phyloP scores from a whole-genome alignment of 352 stramenopile genomes.

The Phytophthora agathidicida region DNA sequence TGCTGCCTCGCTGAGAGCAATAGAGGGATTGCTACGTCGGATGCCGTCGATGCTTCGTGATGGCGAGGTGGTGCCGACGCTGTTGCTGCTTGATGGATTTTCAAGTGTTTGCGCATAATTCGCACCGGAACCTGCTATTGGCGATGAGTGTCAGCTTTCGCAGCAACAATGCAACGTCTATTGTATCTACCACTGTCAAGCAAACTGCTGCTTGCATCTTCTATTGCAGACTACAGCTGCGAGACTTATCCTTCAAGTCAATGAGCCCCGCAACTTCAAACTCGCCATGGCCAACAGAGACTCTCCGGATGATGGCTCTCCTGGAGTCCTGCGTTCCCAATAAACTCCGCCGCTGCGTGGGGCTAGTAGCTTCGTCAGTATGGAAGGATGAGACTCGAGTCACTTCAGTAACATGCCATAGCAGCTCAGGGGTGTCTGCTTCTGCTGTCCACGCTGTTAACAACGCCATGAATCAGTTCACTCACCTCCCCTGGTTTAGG shows the following conservation, averaged over 20 bases:
- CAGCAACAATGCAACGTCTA: too few species aligned
- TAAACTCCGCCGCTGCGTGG: slow-evolving; percentile 8
- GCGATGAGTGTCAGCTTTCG: too few species aligned
- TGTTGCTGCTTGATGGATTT: too few species aligned
- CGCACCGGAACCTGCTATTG: slow-evolving; percentile 6
- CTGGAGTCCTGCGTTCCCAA: slow-evolving; percentile 16
- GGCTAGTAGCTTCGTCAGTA: neutral
- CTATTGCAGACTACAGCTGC: slow-evolving; percentile 18
- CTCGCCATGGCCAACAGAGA: slow-evolving; percentile 9
- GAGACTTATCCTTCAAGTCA: slow-evolving; percentile 14
- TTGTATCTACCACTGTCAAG: too few species aligned
- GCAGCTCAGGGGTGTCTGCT: neutral
- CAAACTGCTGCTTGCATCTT: too few species aligned
- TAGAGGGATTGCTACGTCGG: too few species aligned
- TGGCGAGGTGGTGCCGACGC: too few species aligned
- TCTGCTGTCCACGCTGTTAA: slow-evolving; percentile 16
- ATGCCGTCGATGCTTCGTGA: too few species aligned
- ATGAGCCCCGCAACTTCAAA: neutral
- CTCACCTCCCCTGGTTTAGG: too few species aligned
- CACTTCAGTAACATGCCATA: slow-evolving; percentile 12
- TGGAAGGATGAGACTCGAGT: slow-evolving; percentile 22
- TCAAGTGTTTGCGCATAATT: too few species aligned
- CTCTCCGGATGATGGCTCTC: slow-evolving; percentile 8
- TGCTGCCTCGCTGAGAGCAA: too few species aligned
- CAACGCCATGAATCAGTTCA: neutral